Evolutionary conservation across 306 rosid species (phyloP), one percentile per base, ranked within the genome.

Genomic region (Fragaria nilgerrensis): DNA sequence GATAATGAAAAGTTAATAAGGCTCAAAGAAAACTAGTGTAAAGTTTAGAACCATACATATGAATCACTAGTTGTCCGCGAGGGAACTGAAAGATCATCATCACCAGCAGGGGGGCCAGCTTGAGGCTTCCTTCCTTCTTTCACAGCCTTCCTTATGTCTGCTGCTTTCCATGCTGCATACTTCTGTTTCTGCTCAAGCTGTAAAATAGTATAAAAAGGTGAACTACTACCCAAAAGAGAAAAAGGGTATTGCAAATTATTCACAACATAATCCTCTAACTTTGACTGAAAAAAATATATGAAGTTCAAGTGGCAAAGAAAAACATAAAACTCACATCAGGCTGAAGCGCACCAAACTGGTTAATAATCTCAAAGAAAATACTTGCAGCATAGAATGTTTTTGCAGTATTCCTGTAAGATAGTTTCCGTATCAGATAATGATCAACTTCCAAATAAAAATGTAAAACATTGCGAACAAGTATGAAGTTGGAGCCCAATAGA

Each of bases 151-250:
- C 99, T 89, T 84, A 96, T 96, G 85, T 96, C 99, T 56, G 97
- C 99, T 73, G 99, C 99, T 91, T 96, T 96, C 99, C 99, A 96
- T 70, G 48, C 94, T 72, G 99, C 97, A 74, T 96, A 96, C 84
- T 96, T 96, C 88, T 92, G 98, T 77, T 96, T 96, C 90, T 96
- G 92, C 89, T 96, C 99, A 77, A 96, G 88, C 99, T 96, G 88
- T 77, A 77, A 84, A 76, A 82, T 81, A 80, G 70, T 50, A 45
- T 47, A n/a, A 36, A 56, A 27, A 12, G 15, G 13, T 70, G 44
- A 76, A 58, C n/a, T 9, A 68, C 45, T 36, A 23, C 44, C 34
- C 37, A 10, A 44, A 19, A 48, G 20, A 9, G 62, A 50, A 32
- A 52, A 44, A 20, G 59, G 39, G 34, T 62, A 45, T 8, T 17